Evolutionary conservation across 106 monocot genomes (phyloP).

Genomic region (Platanthera guangdongensis): DNA sequence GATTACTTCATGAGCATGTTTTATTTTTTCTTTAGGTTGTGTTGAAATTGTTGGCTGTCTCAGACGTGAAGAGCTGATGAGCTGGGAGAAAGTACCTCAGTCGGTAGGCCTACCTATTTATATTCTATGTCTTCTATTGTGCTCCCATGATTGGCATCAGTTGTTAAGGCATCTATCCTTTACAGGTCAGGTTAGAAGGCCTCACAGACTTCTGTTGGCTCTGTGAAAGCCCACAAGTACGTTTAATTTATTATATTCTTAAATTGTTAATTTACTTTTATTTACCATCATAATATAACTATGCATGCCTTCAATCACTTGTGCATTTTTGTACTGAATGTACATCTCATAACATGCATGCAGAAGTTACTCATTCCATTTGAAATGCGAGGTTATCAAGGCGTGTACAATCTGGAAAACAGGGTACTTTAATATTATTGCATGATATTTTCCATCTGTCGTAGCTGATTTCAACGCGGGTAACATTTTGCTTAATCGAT

Average conservation of each 20-base stretch:
- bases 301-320: neutral
- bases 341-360: constrained; percentile 3
- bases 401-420: constrained; percentile 80
- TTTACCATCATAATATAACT: neutral
- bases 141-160: neutral
- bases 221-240: constrained; percentile 83
- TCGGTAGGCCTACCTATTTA: constrained; percentile 31
- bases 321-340: neutral
- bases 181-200: constrained; percentile 80
- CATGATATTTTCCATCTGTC: neutral
- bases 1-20: neutral
- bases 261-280: neutral
- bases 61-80: constrained; percentile 62
- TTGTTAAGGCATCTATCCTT: neutral
- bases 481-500: neutral
- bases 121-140: neutral
- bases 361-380: constrained; percentile 80
- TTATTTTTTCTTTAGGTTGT: constrained; percentile 44
- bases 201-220: constrained; percentile 84
- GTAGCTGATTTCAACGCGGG: neutral
- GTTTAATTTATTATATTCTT: neutral
- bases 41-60: constrained; percentile 86
- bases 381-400: constrained; percentile 84
- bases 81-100: constrained; percentile 81
- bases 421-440: constrained; percentile 8